A percentile compares a stretch with the other conserved stretches of the same genome.
Conservation (phyloP, 441 rosid genomes). For the Mallotus japonicus region DNA sequence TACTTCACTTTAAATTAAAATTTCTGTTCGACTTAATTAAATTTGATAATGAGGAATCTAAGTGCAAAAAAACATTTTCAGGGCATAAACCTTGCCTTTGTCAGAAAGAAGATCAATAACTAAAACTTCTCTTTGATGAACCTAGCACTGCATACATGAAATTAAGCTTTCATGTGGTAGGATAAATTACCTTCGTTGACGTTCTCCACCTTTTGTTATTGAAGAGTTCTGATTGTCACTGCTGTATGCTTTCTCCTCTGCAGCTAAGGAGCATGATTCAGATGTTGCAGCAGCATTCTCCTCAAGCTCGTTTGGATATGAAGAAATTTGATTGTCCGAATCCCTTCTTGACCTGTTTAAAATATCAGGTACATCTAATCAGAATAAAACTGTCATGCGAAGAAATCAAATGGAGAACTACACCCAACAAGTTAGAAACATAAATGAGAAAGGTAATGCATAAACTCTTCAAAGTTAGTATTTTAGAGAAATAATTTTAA, state of each 20-base stretch:
- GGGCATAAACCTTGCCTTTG: background rate
- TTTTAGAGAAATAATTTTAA: background rate
- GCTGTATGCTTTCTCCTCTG: constrained; percentile 64
- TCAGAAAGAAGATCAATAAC: background rate
- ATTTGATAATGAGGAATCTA: background rate
- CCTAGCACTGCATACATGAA: constrained; percentile 1
- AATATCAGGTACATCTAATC: constrained; percentile 16
- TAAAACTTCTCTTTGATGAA: background rate
- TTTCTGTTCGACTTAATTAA: background rate
- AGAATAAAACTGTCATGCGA: constrained; percentile 10
- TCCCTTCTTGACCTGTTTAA: constrained; percentile 50
- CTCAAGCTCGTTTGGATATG: constrained; percentile 40
- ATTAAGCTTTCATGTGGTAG: background rate
- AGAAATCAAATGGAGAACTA: constrained; percentile 8
- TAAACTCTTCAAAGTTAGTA: background rate
- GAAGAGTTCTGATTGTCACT: constrained; percentile 60
- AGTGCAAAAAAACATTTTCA: background rate
- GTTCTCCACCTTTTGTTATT: constrained; percentile 38
- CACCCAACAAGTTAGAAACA: background rate
- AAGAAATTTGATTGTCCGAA: constrained; percentile 31
- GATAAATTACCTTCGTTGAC: constrained; percentile 48
- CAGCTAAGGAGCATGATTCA: constrained; percentile 72
- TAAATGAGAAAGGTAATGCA: background rate
- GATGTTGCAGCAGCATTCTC: constrained; percentile 58
- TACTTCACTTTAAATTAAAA: background rate